Base-by-base conservation (phyloP, 352 stramenopile genomes). In the Ophiocytium majus region DNA sequence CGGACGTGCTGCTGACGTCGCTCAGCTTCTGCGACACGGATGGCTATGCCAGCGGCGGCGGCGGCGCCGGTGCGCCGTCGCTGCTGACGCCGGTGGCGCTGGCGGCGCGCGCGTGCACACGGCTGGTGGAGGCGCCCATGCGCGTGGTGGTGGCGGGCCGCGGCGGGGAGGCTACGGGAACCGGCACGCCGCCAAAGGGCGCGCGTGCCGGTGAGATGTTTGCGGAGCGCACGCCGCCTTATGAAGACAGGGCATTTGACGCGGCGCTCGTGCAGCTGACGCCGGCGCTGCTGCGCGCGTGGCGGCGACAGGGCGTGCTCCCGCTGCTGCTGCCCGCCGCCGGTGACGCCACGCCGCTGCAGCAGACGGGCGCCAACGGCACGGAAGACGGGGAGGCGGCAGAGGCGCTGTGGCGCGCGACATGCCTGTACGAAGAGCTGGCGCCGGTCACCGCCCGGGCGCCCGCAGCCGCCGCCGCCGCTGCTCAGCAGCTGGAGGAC, bases 1-100 rank as follows among this genome's bases (percentile, higher is more conserved):
- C 34, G 31, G 34, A 76, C 64, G 64, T 17, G 64, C 31, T 37
- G 34, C 64, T 76, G 31, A 76, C 64, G 64, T 76, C 64, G 34
- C 64, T 76, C 5, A 5, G 64, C 31, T 76, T 76, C 64, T 17
- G 34, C 64, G 17, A 17, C 34, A 17, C 5, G 5, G 64, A 17
- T 17, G 34, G 64, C 64, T 5, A 17, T 17, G 34, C 5, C 64
- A 17, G 64, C 64, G 34, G 64, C 64, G 34, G 64, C 64, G 34
- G 64, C 64, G 17, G 64, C 64, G 34, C 31, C 5, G 34, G 5
- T 5, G 64, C 64, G 34, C 64, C 64, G 31, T 76, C 64, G 64
- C 64, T 76, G 64, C 31, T 76, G 5, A 76, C 64, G 34, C 64
- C 64, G 31, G 34, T 76, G 5, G 34, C 64, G 34, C 31, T 37